A percentile compares a stretch with the other conserved stretches of the same genome.
phyloP scores from a whole-genome alignment of 2,329 filamentous ascomycete genomes.

The Colletotrichum phormii region DNA sequence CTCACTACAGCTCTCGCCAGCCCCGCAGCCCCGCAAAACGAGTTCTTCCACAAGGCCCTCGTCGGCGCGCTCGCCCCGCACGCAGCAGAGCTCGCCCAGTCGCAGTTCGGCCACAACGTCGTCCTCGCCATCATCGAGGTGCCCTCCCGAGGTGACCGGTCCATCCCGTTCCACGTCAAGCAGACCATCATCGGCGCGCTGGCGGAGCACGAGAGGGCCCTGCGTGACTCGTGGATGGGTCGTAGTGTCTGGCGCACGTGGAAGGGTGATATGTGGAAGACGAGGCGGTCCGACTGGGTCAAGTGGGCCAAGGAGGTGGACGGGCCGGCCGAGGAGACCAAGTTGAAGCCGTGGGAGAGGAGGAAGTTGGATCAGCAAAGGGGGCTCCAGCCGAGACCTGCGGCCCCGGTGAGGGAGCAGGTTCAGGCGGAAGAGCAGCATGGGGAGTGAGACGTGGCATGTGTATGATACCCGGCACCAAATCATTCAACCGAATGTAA shows the following conservation, averaged over 20 bases:
- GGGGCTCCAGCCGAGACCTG: conserved; percentile 14
- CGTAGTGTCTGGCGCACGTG: conserved; percentile 68
- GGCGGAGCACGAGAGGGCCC: conserved; percentile 57
- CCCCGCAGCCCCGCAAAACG: conserved; percentile 54
- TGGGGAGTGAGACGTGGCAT: conserved; percentile 17
- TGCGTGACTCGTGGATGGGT: conserved; percentile 66
- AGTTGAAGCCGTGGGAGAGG: conserved; percentile 36
- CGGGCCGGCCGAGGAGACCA: conserved; percentile 34
- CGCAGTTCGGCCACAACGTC: conserved; percentile 63
- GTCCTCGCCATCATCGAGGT: conserved; percentile 61
- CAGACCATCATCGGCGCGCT: conserved; percentile 64
- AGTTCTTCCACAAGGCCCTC: conserved; percentile 67
- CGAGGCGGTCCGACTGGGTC: conserved; percentile 65
- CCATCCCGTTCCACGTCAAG: conserved; percentile 69
- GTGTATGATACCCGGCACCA: conserved; percentile 35
- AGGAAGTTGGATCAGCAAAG: conserved; percentile 31
- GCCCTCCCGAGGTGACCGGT: conserved; percentile 61
- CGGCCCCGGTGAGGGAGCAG: conserved; percentile 1
- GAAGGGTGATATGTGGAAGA: conserved; percentile 69
- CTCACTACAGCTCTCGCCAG: conserved; percentile 62
- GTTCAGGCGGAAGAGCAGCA: conserved; percentile 8
- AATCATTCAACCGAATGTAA: neutral
- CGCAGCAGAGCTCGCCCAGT: conserved; percentile 58
- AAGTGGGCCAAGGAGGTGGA: conserved; percentile 65
- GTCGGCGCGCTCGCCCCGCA: conserved; percentile 60